Base-by-base conservation (phyloP, 352 stramenopile species). In the Globisporangium cederbergense region DNA sequence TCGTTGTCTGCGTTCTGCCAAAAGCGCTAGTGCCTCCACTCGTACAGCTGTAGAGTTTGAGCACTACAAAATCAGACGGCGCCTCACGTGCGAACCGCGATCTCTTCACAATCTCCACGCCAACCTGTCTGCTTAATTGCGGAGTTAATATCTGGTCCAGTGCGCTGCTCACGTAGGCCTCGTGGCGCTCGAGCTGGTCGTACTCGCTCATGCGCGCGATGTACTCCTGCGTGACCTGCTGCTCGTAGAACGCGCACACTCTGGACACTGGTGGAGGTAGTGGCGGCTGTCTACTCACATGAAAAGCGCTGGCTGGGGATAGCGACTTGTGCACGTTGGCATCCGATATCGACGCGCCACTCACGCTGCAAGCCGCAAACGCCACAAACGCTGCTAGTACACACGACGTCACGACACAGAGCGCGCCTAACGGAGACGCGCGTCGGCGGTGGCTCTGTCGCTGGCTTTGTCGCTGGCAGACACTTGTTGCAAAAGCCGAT, bases 31-130 rank as follows among this genome's bases (percentile, higher is more conserved):
- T 4, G 8, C 20, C 18, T 43, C 51, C 51, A 30, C 28, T 43
- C 16, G 28, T 66, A 42, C 82, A 91, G 22, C 64, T 67, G 65
- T 79, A 90, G 3, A 86, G 58, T 51, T 70, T 71, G 40, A 89
- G 52, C 11, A 86, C 55, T 1, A 90, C 82, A 45, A 91, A 91
- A 69, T 91, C 80, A 32, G 80, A 90, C 14, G 82, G 82, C 4
- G 68, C 64, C 20, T 76, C 57, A 7, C 28, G 61, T 2, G 72
- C 70, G 25, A 78, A 79, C 13, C 25, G 28, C 28, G 71, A 74
- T 4, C 80, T 68, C 34, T 22, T 16, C 14, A 57, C 38, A 40
- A 88, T 67, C 6, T 42, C 47, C 18, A 64, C 28, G 0, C 63
- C 32, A 20, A 58, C 38, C 16, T 28, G 30, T 18, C 60, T 50